These are phyloP conservation scores for Metschnikowia proteae DNA, from an alignment of 805 yeast species.

Conservation along the genomic window DNA sequence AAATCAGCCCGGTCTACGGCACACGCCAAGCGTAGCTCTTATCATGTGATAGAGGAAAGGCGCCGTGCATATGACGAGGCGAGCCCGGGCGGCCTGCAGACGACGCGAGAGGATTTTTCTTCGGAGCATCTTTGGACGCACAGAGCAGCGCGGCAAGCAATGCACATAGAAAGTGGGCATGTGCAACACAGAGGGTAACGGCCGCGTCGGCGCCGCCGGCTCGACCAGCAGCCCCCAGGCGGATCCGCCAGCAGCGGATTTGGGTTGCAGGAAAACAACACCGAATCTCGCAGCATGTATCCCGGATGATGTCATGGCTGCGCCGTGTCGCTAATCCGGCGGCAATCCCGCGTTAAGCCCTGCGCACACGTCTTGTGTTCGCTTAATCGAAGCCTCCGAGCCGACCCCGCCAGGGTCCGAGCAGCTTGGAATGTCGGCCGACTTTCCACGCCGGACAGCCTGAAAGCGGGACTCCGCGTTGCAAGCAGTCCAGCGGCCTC, in stretches of 20 bases:
- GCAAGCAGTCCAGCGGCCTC: too few relatives aligned
- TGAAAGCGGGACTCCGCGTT: too few relatives aligned
- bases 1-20: not conserved
- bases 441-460: too few relatives aligned
- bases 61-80: not conserved
- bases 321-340: not conserved
- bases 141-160: too few relatives aligned
- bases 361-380: not conserved
- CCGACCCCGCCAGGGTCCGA: too few relatives aligned
- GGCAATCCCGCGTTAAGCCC: constrained; percentile 3
- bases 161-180: too few relatives aligned
- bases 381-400: not conserved
- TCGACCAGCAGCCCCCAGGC: too few relatives aligned
- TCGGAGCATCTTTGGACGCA: not conserved
- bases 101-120: not conserved
- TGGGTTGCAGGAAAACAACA: not conserved
- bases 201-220: too few relatives aligned
- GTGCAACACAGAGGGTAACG: too few relatives aligned
- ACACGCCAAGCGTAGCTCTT: constrained; percentile 1
- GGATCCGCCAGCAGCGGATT: not conserved
- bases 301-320: not conserved
- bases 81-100: not conserved
- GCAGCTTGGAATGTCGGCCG: too few relatives aligned
- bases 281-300: not conserved
- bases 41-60: not conserved